phyloP scores from a whole-genome alignment of 2,329 filamentous ascomycete genomes.

The Penicillium sp. region DNA sequence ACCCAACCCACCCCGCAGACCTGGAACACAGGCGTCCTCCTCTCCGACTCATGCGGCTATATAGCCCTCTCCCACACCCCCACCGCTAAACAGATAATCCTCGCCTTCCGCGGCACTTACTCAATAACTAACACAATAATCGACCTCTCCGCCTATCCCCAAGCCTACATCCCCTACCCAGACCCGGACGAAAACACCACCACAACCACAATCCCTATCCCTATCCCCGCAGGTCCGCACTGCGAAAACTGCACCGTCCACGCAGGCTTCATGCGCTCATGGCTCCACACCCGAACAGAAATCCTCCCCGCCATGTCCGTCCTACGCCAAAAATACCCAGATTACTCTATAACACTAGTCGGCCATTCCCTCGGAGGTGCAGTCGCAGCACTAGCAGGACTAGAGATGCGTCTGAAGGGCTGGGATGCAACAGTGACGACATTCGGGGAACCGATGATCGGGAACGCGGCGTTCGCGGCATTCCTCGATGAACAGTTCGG shows the following conservation, averaged over 20 bases:
- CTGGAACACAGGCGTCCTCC: constrained; percentile 84
- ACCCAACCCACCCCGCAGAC: constrained; percentile 47
- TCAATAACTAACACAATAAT: constrained; percentile 88
- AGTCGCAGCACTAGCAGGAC: constrained; percentile 79
- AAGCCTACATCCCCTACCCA: constrained; percentile 87
- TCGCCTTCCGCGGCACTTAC: constrained; percentile 93
- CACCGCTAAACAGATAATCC: constrained; percentile 64
- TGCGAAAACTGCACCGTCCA: constrained; percentile 92
- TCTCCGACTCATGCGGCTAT: constrained; percentile 92
- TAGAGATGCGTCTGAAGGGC: constrained; percentile 76
- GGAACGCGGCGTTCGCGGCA: constrained; percentile 53
- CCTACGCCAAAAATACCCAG: constrained; percentile 62
- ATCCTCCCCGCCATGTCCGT: constrained; percentile 67
- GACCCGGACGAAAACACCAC: constrained; percentile 38
- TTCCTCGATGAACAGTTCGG: constrained; percentile 58
- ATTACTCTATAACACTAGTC: constrained; percentile 73
- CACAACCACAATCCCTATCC: not conserved
- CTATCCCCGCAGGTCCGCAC: constrained; percentile 45
- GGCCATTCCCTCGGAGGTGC: constrained; percentile 93
- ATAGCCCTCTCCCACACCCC: constrained; percentile 78
- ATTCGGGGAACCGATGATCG: constrained; percentile 78
- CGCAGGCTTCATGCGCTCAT: constrained; percentile 82
- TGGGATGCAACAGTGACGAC: constrained; percentile 80
- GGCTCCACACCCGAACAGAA: constrained; percentile 69
- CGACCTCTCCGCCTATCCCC: constrained; percentile 84